Conservation (phyloP, 257 asterid species). For the Nicotiana obtusifolia region DNA sequence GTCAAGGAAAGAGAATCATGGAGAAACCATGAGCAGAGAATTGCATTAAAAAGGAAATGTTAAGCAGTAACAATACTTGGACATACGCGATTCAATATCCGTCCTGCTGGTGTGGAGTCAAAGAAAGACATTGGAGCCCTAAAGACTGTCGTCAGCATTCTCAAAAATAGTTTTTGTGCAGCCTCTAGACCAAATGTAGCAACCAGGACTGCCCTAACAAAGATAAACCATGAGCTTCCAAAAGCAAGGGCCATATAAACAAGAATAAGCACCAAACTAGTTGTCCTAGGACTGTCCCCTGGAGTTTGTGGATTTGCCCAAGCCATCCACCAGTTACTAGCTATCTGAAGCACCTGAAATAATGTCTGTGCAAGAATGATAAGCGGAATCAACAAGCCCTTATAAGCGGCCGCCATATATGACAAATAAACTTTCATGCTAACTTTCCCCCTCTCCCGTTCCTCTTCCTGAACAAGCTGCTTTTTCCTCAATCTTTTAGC, state of each 20-base stretch:
- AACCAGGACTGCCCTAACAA: slow-evolving; percentile 86
- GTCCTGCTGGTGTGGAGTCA: slow-evolving; percentile 95
- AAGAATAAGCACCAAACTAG: slow-evolving; percentile 62
- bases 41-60: background rate
- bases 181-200: slow-evolving; percentile 98
- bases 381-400: slow-evolving; percentile 79
- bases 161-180: slow-evolving; percentile 76
- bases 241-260: slow-evolving; percentile 98
- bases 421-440: slow-evolving; percentile 96
- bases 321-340: slow-evolving; percentile 99
- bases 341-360: slow-evolving; percentile 96
- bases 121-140: slow-evolving; percentile 96
- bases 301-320: slow-evolving; percentile 98
- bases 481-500: slow-evolving; percentile 75
- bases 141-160: slow-evolving; percentile 73
- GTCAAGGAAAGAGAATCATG: slow-evolving; percentile 1
- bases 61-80: slow-evolving; percentile 4
- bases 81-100: slow-evolving; percentile 90
- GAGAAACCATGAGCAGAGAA: slow-evolving; percentile 5
- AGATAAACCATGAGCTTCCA: slow-evolving; percentile 92
- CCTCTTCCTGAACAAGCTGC: slow-evolving; percentile 99
- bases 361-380: slow-evolving; percentile 83
- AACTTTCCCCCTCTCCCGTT: slow-evolving; percentile 87
- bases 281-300: slow-evolving; percentile 70
- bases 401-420: slow-evolving; percentile 94